Percentiles rank a stretch among this genome's conserved stretches.
Conservation (phyloP, 2,329 filamentous ascomycete genomes). For the Venturia nashicola region DNA sequence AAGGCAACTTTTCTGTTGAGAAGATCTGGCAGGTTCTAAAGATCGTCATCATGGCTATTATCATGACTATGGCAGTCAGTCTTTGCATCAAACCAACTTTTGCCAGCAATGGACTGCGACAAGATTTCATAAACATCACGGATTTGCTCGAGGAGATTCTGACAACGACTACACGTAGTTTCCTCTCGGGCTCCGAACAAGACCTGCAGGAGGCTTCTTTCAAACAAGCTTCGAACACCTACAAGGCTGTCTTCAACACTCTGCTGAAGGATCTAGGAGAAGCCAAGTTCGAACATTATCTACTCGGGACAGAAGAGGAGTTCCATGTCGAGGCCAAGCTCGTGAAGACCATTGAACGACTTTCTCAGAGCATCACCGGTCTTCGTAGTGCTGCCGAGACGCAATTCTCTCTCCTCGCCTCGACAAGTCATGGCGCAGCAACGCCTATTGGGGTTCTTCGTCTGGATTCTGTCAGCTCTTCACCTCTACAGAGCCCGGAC, state of each 20-base stretch:
- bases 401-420: constrained; percentile 48
- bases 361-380: constrained; percentile 83
- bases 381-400: constrained; percentile 79
- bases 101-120: constrained; percentile 59
- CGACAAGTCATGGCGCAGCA: background rate
- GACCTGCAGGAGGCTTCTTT: constrained; percentile 60
- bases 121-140: constrained; percentile 62
- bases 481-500: background rate
- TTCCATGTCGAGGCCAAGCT: constrained; percentile 70
- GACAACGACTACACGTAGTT: constrained; percentile 68
- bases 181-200: constrained; percentile 70
- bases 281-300: constrained; percentile 79
- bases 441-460: background rate
- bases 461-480: background rate
- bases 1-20: constrained; percentile 64
- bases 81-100: constrained; percentile 67
- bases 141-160: constrained; percentile 70
- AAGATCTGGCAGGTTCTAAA: constrained; percentile 76
- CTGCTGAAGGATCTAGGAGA: constrained; percentile 72
- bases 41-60: constrained; percentile 69
- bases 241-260: constrained; percentile 53
- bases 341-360: constrained; percentile 69
- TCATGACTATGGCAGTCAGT: constrained; percentile 60
- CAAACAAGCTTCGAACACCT: constrained; percentile 46
- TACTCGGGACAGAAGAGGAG: constrained; percentile 65